Base-by-base conservation (phyloP, 352 stramenopile genomes). In the Globisporangium heterothallicum region DNA sequence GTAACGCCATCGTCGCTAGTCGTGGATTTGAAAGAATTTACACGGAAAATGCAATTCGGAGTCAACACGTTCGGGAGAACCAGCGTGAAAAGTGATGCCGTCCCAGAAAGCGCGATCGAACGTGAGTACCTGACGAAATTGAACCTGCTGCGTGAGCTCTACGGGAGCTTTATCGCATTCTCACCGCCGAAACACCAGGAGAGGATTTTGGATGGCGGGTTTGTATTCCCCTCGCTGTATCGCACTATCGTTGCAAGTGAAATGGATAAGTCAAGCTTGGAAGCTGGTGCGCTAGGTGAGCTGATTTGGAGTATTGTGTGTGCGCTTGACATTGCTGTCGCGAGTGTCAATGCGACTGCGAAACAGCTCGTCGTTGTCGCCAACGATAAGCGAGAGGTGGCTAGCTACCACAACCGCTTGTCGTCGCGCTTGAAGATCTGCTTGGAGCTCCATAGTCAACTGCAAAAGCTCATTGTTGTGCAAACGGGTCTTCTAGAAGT, bases 261-360 rank as follows among this genome's bases (percentile, higher is more conserved):
- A 18, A 19, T 42, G 0, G 59, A 43, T 44, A 25, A 25, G 1
- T 54, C 56, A n/a, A 10, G 68, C 2, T 6, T 55, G 14, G 49
- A 64, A 3, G 54, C 61, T 13, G 52, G 36, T 16, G 58, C 19
- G 16, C 41, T 70, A 16, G 59, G 63, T 19, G 65, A 45, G 18
- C 41, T 78, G 16, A 73, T 85, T 19, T 86, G 75, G 75, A 71
- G 60, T 35, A 35, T 86, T n/a, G 56, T 76, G 9, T 82, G 75
- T 38, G 64, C 62, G 7, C 44, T 86, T 4, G 68, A 80, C 25
- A 36, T 86, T 34, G 43, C 63, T n/a, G 59, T 86, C 26, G 42
- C 19, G 19, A 67, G 60, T 26, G 56, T 54, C 6, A 72, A 69
- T 41, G 25, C 22, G 30, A 52, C 55, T 8, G 36, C 49, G 10